Evolutionary conservation across 2,329 filamentous ascomycete species (phyloP).

Genomic region (Seiridium cupressi): DNA sequence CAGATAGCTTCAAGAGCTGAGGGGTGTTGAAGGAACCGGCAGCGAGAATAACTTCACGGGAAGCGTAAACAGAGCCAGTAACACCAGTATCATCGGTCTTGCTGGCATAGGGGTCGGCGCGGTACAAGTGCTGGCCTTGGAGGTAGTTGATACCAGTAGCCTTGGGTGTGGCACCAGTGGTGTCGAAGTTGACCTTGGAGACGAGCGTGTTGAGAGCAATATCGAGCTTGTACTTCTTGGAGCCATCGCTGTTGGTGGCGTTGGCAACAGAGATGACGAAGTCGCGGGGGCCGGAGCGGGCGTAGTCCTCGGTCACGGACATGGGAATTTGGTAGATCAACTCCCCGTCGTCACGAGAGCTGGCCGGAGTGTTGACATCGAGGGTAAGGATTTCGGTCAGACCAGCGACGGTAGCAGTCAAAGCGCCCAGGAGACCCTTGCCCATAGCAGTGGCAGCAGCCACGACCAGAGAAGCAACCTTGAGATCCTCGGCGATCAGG

Average conservation of each 20-base stretch:
- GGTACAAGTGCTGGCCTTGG: conserved; percentile 17
- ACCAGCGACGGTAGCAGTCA: conserved; percentile 8
- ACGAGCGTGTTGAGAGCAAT: conserved; percentile 27
- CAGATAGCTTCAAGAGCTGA: conserved; percentile 30
- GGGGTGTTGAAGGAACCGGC: conserved; percentile 29
- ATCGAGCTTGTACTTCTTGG: conserved; percentile 36
- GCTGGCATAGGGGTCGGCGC: conserved; percentile 13
- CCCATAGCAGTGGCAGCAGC: conserved; percentile 9
- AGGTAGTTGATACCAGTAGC: conserved; percentile 18
- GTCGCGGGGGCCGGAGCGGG: conserved; percentile 46
- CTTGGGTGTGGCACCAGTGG: conserved; percentile 8
- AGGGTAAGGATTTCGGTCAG: conserved; percentile 8
- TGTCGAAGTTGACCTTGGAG: conserved; percentile 17
- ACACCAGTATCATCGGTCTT: neutral
- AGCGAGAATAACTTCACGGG: conserved; percentile 28
- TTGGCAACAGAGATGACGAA: conserved; percentile 43
- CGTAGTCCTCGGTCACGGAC: conserved; percentile 34
- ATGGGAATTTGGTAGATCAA: conserved; percentile 48
- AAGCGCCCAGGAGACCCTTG: conserved; percentile 1
- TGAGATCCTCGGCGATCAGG: conserved; percentile 43
- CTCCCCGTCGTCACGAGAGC: conserved; percentile 35
- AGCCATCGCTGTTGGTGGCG: conserved; percentile 34
- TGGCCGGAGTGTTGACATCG: conserved; percentile 7
- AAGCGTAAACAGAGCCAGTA: conserved; percentile 11
- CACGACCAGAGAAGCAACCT: conserved; percentile 27